Conservation (phyloP, 495 filamentous ascomycete species). For the Penicillium dipodomyicola region DNA sequence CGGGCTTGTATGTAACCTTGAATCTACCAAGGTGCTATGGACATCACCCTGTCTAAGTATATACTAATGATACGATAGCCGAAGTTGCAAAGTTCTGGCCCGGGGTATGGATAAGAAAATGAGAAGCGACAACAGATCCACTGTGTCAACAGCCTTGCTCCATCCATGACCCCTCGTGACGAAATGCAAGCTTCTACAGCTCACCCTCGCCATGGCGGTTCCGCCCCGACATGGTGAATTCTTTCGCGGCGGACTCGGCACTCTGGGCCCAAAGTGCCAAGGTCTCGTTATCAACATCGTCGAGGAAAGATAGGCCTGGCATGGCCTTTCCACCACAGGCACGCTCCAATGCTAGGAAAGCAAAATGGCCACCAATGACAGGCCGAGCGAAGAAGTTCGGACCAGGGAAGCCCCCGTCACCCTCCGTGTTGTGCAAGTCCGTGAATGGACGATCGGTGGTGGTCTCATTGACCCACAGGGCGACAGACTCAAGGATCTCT, state of each 20-base stretch:
- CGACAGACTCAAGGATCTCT: constrained; percentile 74
- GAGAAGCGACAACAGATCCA: background rate
- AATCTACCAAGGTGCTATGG: background rate
- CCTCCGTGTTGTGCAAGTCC: constrained; percentile 81
- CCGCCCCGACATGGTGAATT: constrained; percentile 14
- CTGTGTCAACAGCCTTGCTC: background rate
- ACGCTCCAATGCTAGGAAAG: constrained; percentile 72
- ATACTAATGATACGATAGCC: constrained; percentile 11
- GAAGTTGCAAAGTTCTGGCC: background rate
- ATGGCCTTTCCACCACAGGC: constrained; percentile 72
- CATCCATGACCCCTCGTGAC: background rate
- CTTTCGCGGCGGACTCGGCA: constrained; percentile 30
- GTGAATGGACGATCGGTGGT: constrained; percentile 73
- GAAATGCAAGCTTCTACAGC: constrained; percentile 10
- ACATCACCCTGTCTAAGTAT: constrained; percentile 2
- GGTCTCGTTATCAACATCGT: constrained; percentile 36
- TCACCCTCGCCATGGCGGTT: constrained; percentile 23
- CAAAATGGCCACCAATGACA: constrained; percentile 86
- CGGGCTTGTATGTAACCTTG: background rate
- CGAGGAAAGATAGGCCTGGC: constrained; percentile 61
- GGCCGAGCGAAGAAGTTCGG: constrained; percentile 77
- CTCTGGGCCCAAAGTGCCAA: constrained; percentile 21
- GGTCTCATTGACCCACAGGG: constrained; percentile 85
- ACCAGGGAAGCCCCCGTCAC: constrained; percentile 62
- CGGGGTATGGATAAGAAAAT: background rate